Evolutionary conservation across 441 rosid genomes (phyloP), one percentile per base, ranked within the genome.

Genomic region (Oxalis stricta): DNA sequence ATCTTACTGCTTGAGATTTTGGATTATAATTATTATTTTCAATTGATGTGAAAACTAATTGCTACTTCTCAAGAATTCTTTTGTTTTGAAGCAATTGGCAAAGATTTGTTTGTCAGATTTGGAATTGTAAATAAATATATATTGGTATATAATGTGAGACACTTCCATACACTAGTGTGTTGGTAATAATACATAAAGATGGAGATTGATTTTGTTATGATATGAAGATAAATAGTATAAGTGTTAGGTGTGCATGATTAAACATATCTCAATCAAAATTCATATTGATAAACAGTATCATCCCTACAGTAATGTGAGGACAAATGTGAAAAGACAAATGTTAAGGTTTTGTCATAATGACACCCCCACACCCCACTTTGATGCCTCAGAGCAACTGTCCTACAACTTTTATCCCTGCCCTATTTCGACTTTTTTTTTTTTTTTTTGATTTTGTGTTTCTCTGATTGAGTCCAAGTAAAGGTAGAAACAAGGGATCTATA

Each of bases 321-420:
- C 94, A 71, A 73, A 65, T 60, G 68, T 76, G 88, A 76, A 82
- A 76, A 77, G 95, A 89, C 97, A 84, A 82, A 77, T 64, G 69
- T 89, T 77, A 84, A 84, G 97, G 92, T 79, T 77, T 63, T 70
- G 88, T 82, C 84, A 82, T 76, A 44, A 71, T 73, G 78, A 51
- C 77, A n/a, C n/a, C n/a, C n/a, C n/a, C n/a, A n/a, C n/a, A n/a
- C n/a, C n/a, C n/a, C 46, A 33, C 45, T 48, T 72, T 71, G 84
- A 76, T 76, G 56, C 68, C 38, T 63, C 67, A 46, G 52, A 52
- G 41, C 46, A 37, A 37, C 39, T 72, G 77, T 50, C 82, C 84
- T 64, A 74, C 82, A 60, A 48, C 69, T 63, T 58, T 65, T 59
- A n/a, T n/a, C 43, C 60, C 50, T 50, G 64, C 62, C 20, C 39